Base-by-base conservation (phyloP, 2,329 filamentous ascomycete genomes). In the Alternaria panax region DNA sequence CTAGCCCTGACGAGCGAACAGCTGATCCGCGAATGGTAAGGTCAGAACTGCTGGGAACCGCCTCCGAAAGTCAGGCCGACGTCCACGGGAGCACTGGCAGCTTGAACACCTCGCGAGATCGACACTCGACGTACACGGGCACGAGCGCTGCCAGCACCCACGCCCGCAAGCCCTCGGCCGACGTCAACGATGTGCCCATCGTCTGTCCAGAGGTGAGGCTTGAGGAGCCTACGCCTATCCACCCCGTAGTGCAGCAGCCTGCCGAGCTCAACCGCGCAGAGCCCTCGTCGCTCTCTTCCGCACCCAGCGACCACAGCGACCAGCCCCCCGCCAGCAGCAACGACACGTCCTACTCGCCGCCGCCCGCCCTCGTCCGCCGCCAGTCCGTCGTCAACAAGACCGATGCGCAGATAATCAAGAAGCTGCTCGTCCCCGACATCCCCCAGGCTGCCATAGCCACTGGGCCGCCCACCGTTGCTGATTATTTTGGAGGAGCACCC, bases 341-440 rank as follows among this genome's bases (percentile, higher is more conserved):
- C 50, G 53, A 57, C 11, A 45, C 61, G 25, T 54, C 59, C 38
- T 56, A 59, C 32, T 50, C 80, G 79, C 28, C 78, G 72, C 67
- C 79, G 75, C 62, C 84, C 82, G 67, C 79, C 78, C 38, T 80
- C 75, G 50, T 69, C 30, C 75, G 79, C 56, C 71, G 72, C 55
- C 79, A 80, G 65, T 80, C 78, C 27, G 67, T 80, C 51, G 74
- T 79, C 47, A 69, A 70, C 56, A 69, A 69, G 65, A 69, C 79
- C 64, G 78, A 81, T 80, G 77, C 76, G 30, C 73, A 70, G 55
- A 67, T 79, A 52, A 86, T 86, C 68, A 83, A 80, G 63, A 84
- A 84, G 11, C 80, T 88, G 47, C 81, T 88, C 62, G 80, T 84
- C 65, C 73, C 81, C 48, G 78, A 79, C 59, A 41, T 60, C 40